Evolutionary conservation across 371 early-diverging fungal species (phyloP), one percentile per base, ranked within the genome.

Genomic region (Mucor plumbeus): DNA sequence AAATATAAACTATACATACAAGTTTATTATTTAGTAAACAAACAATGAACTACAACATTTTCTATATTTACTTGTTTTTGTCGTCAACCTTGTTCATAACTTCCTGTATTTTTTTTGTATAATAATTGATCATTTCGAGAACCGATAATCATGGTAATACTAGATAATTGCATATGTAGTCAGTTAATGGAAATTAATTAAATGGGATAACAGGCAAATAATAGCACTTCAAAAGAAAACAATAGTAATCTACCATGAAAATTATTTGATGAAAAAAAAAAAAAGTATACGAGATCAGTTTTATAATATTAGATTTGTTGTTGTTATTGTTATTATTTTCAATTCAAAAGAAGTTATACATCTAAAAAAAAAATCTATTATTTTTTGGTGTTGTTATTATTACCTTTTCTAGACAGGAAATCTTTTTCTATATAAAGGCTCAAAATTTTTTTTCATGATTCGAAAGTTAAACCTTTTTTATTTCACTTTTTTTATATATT

Each of bases 321-420:
- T 63, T 63, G 53, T 63, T 63, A 21, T 63, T 63, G 54, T 63
- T 63, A 35, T 63, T 63, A 39, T 53, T 50, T 43, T 63, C 39
- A 54, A 10, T 36, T 19, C 21, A 35, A 48, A 48, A 48, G 21
- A 19, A 50, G 50, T 10, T 50, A 26, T 26, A 50, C 50, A 26
- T 50, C 50, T 50, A 57, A 44, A 57, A 64, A 63, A 55, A 44
- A 43, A 34, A 34, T 9, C 48, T 65, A 17, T 58, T 47, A 4
- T 53, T 53, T 53, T 48, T 47, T 41, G 34, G 7, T 54, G 54
- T 39, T 64, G 50, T 50, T 64, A 14, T 64, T 55, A 54, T 67
- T 67, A 54, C 67, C 67, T 67, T 67, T 67, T 67, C 67, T 43
- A 60, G 67, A 55, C 67, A 40, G 43, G 34, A 44, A 15, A 19